Evolutionary conservation across 768 basidiomycete genomes (phyloP), one percentile per base, ranked within the genome.

Genomic region (Baorangia bicolor): DNA sequence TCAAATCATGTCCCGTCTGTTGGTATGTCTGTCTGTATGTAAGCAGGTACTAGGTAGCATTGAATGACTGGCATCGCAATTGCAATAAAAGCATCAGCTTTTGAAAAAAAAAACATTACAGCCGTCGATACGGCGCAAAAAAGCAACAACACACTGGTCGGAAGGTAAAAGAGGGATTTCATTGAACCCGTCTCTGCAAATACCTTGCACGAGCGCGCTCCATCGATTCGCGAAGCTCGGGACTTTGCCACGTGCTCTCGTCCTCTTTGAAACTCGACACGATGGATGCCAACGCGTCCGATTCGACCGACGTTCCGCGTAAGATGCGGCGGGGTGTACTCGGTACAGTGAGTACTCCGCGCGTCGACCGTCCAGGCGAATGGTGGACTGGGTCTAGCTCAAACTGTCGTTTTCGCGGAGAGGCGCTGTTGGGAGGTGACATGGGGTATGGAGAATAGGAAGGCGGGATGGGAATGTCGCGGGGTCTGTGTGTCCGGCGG

Each of bases 171-270:
- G 14, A 28, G 4, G 20, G 20, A 34, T 20, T 21, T 68, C 34
- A 68, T 53, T 58, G 49, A 46, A 38, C 42, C 25, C 53, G 54
- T 44, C 56, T 67, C 47, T 67, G 62, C 47, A 61, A 21, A 33
- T 63, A 62, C 30, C 45, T 58, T 6, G 79, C 80, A 30, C 89
- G 74, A 10, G 89, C 89, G 9, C 76, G 74, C 69, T 84, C 84
- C 89, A 91, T 92, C 27, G 78, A 81, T 71, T 87, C 85, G 53
- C 81, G 77, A 37, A 92, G 65, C 73, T 87, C 85, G 1, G 83
- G 78, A 64, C 86, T 90, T 68, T 82, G 75, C 79, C 82, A 87
- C 10, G 74, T 58, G 30, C 61, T 63, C 41, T 77, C 73, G 47
- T 84, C 82, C 60, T 86, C 86, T 53, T 57, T 67, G 27, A 69